These are phyloP conservation scores for Puccinia coronata DNA, from an alignment of 1,284 basidiomycete genomes.

Conservation along the genomic window DNA sequence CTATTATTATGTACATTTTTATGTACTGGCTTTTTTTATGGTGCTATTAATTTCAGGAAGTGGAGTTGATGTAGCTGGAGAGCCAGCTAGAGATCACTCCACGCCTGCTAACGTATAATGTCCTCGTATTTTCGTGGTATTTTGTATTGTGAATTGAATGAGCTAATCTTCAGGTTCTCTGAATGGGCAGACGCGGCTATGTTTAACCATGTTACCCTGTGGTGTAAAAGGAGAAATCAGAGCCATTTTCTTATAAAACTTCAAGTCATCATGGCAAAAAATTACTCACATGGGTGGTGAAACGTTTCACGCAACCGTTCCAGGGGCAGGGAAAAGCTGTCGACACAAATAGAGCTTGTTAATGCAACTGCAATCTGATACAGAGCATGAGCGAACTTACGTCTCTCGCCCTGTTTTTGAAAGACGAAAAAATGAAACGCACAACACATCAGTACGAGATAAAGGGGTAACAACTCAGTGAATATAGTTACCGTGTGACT, in stretches of 20 bases:
- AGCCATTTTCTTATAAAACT: neutral
- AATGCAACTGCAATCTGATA: neutral
- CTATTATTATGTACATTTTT: neutral
- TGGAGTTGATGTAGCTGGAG: too few relatives aligned
- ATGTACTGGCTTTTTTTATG: neutral
- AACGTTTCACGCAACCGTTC: conserved; percentile 48
- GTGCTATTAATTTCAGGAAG: too few relatives aligned
- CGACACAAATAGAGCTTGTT: neutral
- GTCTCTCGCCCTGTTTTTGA: conserved; percentile 49
- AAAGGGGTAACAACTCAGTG: neutral
- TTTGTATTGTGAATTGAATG: neutral
- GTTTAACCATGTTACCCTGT: conserved; percentile 49
- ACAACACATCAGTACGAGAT: neutral
- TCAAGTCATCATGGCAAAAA: neutral
- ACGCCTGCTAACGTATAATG: neutral
- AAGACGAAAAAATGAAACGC: neutral
- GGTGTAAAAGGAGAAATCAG: neutral
- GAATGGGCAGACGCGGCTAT: conserved; percentile 47
- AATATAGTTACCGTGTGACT: conserved; percentile 41
- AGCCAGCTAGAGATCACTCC: too few relatives aligned
- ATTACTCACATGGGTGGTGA: conserved; percentile 46
- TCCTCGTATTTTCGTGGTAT: neutral
- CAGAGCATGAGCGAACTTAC: neutral
- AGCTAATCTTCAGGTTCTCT: conserved; percentile 47
- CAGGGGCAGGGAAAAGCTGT: conserved; percentile 49